Conservation (phyloP, 805 yeast species). For the Candida wancherniae region DNA sequence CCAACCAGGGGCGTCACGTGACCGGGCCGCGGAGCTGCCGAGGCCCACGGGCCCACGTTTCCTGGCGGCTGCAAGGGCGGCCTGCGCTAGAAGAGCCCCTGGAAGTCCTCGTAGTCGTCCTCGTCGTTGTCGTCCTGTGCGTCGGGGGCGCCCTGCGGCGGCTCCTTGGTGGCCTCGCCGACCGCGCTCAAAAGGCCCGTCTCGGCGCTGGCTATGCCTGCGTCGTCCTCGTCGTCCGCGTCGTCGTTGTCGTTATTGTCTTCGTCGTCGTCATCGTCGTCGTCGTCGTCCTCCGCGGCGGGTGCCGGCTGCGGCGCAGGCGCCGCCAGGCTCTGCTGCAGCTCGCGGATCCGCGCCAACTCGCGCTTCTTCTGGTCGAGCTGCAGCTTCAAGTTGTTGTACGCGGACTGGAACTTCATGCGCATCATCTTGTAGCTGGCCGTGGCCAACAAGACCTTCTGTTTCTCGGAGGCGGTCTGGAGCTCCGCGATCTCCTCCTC, state of each 20-base stretch:
- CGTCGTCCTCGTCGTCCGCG: constrained; percentile 7
- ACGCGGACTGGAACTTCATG: constrained; percentile 79
- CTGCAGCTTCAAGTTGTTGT: constrained; percentile 72
- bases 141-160: constrained; percentile 1
- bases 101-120: constrained; percentile 30
- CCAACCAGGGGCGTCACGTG: background rate
- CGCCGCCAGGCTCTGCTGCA: constrained; percentile 11
- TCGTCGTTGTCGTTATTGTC: constrained; percentile 9
- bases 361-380: constrained; percentile 58
- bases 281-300: constrained; percentile 5
- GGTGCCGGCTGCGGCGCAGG: constrained; percentile 1
- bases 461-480: constrained; percentile 68
- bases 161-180: too few relatives aligned
- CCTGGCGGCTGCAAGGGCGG: too few relatives aligned
- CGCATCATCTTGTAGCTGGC: constrained; percentile 82
- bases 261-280: constrained; percentile 10
- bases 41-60: too few relatives aligned
- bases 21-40: constrained; percentile 28
- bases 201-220: constrained; percentile 23
- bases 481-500: constrained; percentile 84
- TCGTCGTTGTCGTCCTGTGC: constrained; percentile 16
- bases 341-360: constrained; percentile 16
- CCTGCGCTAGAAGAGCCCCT: constrained; percentile 14
- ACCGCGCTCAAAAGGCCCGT: constrained; percentile 14
- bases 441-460: constrained; percentile 63